Evolutionary conservation across 2,329 filamentous ascomycete species (phyloP), one percentile per base, ranked within the genome.

Genomic region (Xylariaceae sp.): DNA sequence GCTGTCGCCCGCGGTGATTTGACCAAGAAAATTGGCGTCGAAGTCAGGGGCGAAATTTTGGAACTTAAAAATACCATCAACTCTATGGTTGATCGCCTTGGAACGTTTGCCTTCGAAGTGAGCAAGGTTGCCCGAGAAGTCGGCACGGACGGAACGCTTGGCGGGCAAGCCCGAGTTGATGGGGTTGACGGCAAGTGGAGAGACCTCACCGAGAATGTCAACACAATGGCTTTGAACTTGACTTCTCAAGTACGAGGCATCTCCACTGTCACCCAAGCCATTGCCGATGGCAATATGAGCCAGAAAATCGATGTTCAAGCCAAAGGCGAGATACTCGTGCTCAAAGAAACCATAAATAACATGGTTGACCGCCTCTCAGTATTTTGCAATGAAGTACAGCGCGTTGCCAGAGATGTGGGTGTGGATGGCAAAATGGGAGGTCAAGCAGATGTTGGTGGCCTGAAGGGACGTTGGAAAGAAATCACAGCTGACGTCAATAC

Each of bases 371-470:
- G 92, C 59, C 76, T 99, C 47, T 95, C 94, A 55, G 92, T 92
- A 61, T 97, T 96, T 81, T 96, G 92, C 52, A 91, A 95, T 63
- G 92, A 96, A 68, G 88, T 99, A 60, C 94, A 97, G 73, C 84
- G 92, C 63, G 92, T 99, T 29, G 92, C 92, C 54, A 92, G 94
- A 66, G 94, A 97, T 71, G 94, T 97, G 62, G 92, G 92, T 61
- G 92, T 97, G 49, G 94, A 97, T 66, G 92, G 92, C 58, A 97
- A 96, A 76, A 96, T 99, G 89, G 92, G 92, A 65, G 92, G 92
- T 16, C 94, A 99, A 70, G 94, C 92, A 57, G 92, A 96, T 68
- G 89, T 96, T 47, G 89, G 90, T 61, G 92, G 92, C 54, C 86
- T 97, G 55, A 90, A 92, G 63, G 92, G 92, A 59, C 85, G 92